Base-by-base conservation (phyloP, 2,329 filamentous ascomycete species). In the Fusarium kyushuense region DNA sequence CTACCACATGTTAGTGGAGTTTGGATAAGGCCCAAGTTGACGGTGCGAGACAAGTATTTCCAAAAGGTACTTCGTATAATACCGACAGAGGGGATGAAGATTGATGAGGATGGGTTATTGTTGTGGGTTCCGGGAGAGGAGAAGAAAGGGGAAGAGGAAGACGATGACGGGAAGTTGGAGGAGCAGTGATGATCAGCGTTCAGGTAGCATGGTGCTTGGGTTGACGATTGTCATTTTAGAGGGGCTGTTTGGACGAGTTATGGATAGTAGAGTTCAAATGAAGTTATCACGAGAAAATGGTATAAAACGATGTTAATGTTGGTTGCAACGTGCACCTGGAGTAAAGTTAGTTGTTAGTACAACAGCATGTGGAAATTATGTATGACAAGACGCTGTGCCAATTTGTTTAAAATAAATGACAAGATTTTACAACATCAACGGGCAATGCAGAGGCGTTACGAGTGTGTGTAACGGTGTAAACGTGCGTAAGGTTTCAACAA, bases 41-140 rank as follows among this genome's bases (percentile, higher is more conserved):
- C 91, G 65, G 93, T 97, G 38, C 86, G 92, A 64, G 95, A 97
- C 81, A 90, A 92, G 72, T 97, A 97, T 74, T 98, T 97, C 79
- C 94, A 97, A 77, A 97, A 97, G 84, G 89, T 92, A 41, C 79
- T 98, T 63, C 89, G 91, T 66, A 89, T 97, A 25, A 88, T 93
- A 62, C 90, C 93, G 3, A 95, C 92, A 0, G 92, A 90, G 75
- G 91, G 89, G 23, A 90, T 89, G 82, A 88, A 84, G 77, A 81
- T 82, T 51, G 87, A 89, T 61, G 90, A 89, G 78, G 87, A 90
- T 5, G 89, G 88, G 0, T 74, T 91, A 23, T 72, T 89, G 70
- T 74, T 91, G 23, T 91, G 89, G 89, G 83, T 91, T 35, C 82
- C 82, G 14, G 79, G 65, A 27, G 77, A 56, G 70, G 67, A 27